phyloP scores from a whole-genome alignment of 805 yeast species.

The Lipomyces orientalis region DNA sequence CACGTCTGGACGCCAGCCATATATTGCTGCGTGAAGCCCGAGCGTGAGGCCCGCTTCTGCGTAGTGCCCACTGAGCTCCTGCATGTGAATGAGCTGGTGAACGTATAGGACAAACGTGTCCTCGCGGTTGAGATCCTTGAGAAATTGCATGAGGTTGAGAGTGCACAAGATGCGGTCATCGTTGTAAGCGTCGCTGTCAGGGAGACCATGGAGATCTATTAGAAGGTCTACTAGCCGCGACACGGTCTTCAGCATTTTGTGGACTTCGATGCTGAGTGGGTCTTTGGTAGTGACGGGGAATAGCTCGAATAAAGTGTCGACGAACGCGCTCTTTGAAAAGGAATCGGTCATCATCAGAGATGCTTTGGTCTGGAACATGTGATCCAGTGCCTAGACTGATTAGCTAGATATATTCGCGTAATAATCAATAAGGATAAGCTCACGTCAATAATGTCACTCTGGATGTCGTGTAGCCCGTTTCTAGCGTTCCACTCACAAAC shows the following conservation, averaged over 20 bases:
- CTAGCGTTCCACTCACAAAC: conserved; percentile 68
- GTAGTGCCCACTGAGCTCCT: conserved; percentile 62
- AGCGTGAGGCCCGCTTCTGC: conserved; percentile 85
- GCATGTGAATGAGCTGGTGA: conserved; percentile 71
- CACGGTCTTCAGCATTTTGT: conserved; percentile 51
- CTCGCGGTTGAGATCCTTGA: conserved; percentile 78
- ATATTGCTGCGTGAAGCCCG: conserved; percentile 77
- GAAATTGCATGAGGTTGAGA: conserved; percentile 73
- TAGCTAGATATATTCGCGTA: neutral
- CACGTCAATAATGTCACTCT: conserved; percentile 30
- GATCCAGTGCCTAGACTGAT: conserved; percentile 61
- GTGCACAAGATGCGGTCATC: conserved; percentile 84
- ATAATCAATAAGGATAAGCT: neutral
- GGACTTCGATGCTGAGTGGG: conserved; percentile 50
- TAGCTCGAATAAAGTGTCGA: conserved; percentile 55
- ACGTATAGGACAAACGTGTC: conserved; percentile 81
- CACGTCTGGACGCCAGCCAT: conserved; percentile 63
- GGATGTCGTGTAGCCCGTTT: conserved; percentile 22
- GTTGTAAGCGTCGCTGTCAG: conserved; percentile 81
- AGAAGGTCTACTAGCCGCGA: conserved; percentile 66
- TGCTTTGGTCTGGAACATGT: conserved; percentile 59
- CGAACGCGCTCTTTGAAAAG: conserved; percentile 60
- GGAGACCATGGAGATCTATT: conserved; percentile 72
- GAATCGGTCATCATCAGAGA: conserved; percentile 62
- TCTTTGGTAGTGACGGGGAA: conserved; percentile 69